Evolutionary conservation across 2,329 filamentous ascomycete genomes (phyloP), one percentile per base, ranked within the genome.

Genomic region (Fusarium sp.): DNA sequence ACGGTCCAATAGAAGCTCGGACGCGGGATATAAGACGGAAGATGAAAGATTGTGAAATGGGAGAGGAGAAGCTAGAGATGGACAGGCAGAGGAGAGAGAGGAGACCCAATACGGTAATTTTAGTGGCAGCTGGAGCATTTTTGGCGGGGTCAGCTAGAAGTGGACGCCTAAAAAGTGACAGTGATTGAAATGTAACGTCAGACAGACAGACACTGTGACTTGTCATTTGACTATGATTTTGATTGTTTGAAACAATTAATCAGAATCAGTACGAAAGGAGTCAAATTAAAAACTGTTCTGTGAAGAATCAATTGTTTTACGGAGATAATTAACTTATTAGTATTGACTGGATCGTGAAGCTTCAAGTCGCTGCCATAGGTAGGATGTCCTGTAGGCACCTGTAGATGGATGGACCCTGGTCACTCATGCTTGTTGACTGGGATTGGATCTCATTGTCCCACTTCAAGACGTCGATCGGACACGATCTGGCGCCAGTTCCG

Each of bases 401-500:
- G 16, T 34, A 34, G 15, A 38, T 25, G 62, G 63, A 50, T 63
- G 24, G 34, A n/a, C 56, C 45, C 59, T 62, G 38, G 20, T 25
- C 15, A 62, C 11, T 16, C 34, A 38, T 38, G 34, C 34, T 43
- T 65, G 52, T 32, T 40, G 8, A 50, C 45, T 52, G 8, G 49
- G 49, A 52, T 42, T 52, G 49, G 49, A 52, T 52, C 49, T 52
- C 14, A 27, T 15, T 40, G 24, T 25, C 32, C 71, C 66, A 67
- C 63, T 42, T 34, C 49, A 38, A 43, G 14, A 42, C 4, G 24
- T 52, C 51, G 67, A 74, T 74, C 72, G 72, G 51, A 47, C 46
- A 66, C 63, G 72, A 74, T 74, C 72, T 74, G 34, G 54, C 63
- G 53, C 64, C 70, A 70, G 56, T 57, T 59, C 68, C 60, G 64